phyloP scores from a whole-genome alignment of 1,284 basidiomycete genomes.

The Austroboletus rostrupii region DNA sequence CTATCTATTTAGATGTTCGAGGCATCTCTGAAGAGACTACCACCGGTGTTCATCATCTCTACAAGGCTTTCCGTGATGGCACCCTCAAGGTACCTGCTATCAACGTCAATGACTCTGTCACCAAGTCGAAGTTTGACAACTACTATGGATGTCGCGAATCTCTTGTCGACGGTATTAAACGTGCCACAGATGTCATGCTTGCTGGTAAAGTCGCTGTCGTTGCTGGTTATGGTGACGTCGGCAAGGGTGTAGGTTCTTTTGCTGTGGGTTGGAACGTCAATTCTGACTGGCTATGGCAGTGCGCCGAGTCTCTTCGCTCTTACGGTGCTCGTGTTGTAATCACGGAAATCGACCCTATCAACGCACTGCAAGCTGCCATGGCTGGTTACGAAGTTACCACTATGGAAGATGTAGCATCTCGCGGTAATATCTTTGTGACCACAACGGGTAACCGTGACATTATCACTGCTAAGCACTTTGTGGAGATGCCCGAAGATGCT shows the following conservation, averaged over 20 bases:
- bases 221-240: conserved; percentile 98
- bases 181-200: conserved; percentile 99
- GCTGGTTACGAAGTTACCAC: conserved; percentile 98
- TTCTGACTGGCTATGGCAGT: conserved; percentile 47
- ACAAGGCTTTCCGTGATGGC: conserved; percentile 95
- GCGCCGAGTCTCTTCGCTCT: conserved; percentile 94
- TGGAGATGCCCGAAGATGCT: conserved; percentile 95
- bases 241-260: conserved; percentile 75
- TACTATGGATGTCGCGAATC: conserved; percentile 99
- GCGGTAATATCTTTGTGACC: conserved; percentile 93
- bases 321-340: conserved; percentile 96
- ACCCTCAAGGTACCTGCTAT: conserved; percentile 97
- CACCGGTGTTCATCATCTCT: conserved; percentile 98
- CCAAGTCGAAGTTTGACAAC: conserved; percentile 98
- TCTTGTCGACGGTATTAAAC: conserved; percentile 99
- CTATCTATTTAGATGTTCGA: conserved; percentile 57
- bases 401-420: conserved; percentile 94
- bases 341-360: conserved; percentile 99
- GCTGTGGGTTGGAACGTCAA: background rate
- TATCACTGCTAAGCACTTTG: conserved; percentile 91
- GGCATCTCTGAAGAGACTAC: conserved; percentile 99
- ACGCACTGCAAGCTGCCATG: conserved; percentile 99
- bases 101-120: conserved; percentile 99
- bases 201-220: conserved; percentile 99
- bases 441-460: conserved; percentile 99